These are phyloP conservation scores for Nicotiana tabacum DNA, from an alignment of 257 asterid species.

Conservation along the genomic window DNA sequence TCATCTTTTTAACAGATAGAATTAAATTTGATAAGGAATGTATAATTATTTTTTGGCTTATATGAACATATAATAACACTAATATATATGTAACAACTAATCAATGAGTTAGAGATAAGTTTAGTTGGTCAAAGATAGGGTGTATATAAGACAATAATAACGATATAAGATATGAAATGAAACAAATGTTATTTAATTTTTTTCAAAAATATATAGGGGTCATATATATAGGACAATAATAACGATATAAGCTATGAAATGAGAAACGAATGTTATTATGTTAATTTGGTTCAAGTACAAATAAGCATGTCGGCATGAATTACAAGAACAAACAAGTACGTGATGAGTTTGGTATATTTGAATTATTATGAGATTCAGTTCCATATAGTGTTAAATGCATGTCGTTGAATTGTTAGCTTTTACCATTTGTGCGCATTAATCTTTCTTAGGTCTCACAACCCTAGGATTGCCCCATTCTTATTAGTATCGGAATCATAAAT, in stretches of 20 bases:
- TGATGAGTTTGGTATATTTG: not conserved
- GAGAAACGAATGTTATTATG: not conserved
- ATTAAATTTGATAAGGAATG: not conserved
- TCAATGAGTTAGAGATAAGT: not conserved
- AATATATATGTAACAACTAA: not conserved
- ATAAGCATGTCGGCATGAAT: not conserved
- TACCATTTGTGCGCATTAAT: not conserved
- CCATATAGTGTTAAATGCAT: not conserved
- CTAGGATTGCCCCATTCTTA: fast-evolving
- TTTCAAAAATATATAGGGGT: not conserved
- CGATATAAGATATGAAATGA: not conserved
- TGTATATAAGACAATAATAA: not conserved
- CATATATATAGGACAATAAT: not conserved
- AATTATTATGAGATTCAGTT: not conserved
- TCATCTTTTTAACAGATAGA: not conserved
- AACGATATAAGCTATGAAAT: not conserved
- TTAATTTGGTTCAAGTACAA: not conserved
- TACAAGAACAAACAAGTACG: not conserved
- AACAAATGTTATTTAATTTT: not conserved
- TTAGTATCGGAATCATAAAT: not conserved
- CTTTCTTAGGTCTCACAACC: not conserved
- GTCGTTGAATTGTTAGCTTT: not conserved
- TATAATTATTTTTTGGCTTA: not conserved
- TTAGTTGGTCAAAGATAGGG: not conserved
- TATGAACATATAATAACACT: not conserved